Evolutionary conservation across 2,329 filamentous ascomycete species (phyloP), one percentile per base, ranked within the genome.

Genomic region (Exophiala spinifera): DNA sequence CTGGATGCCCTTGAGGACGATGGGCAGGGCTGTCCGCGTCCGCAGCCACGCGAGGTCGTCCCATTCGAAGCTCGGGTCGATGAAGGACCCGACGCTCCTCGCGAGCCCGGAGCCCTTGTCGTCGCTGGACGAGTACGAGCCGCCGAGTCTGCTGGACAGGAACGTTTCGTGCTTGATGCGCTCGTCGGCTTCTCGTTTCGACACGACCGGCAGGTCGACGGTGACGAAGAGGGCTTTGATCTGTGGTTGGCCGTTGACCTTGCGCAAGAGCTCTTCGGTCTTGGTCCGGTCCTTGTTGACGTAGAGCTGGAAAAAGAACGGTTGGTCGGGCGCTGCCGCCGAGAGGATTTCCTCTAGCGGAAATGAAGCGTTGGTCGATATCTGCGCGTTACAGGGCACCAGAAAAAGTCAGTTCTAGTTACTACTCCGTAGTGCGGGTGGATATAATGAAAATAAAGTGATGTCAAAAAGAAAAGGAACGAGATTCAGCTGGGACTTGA

Each of bases 1-100:
- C 69, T 82, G 80, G 2, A 83, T 73, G 0, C 80, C 81, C 63
- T 83, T 83, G 21, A 83, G 57, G 42, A 82, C 75, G 10, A 84
- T 72, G 0, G 79, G 79, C 8, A 81, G 69, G 17, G 74, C 67
- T 0, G 73, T 73, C 53, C 76, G 70, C 49, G 70, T 61, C 31
- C 75, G 70, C 3, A 83, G 73, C 81, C 81, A 84, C 11, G 67
- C 65, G 3, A 84, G 63, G 61, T 83, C 80, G 4, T 73, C 70
- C 81, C 79, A 82, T 2, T 68, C 72, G 7, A 84, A 68, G 0
- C 72, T 72, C 17, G 75, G 74, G 47, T 83, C 80, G 20, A 81
- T 78, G 59, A 77, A 80, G 4, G 73, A 70, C 0, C 56, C 56
- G 3, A 56, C 55, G 34, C 49, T 49, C 14, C 54, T 47, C 2